Percentiles rank a stretch among this genome's conserved stretches.
Conservation (phyloP, 345 rosid genomes). For the Geranium rotundifolium region DNA sequence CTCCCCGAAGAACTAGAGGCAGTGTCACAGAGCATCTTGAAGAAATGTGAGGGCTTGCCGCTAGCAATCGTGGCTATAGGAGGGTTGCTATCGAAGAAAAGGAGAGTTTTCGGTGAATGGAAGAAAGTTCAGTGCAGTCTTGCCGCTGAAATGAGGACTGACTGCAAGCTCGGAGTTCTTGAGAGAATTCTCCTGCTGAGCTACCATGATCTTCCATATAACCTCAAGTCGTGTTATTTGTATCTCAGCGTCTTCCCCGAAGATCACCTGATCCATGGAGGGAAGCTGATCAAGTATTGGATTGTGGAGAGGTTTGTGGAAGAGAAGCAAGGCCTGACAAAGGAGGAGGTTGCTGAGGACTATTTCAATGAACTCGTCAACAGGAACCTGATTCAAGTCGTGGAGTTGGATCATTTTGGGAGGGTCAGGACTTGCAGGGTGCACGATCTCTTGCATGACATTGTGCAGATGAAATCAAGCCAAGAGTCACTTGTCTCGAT, state of each 20-base stretch:
- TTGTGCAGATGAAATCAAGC: constrained; percentile 4
- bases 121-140: constrained; percentile 7
- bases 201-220: constrained; percentile 8
- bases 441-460: constrained; percentile 7
- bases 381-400: constrained; percentile 9
- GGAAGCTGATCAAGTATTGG: constrained; percentile 11
- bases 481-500: constrained; percentile 4
- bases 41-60: constrained; percentile 16
- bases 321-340: not conserved
- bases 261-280: not conserved
- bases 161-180: not conserved
- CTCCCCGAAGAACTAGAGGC: constrained; percentile 7
- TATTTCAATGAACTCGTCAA: constrained; percentile 10
- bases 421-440: constrained; percentile 7
- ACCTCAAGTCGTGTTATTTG: constrained; percentile 12
- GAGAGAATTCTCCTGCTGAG: constrained; percentile 10
- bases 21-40: constrained; percentile 3
- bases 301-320: constrained; percentile 16
- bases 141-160: not conserved
- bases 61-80: constrained; percentile 5
- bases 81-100: constrained; percentile 3
- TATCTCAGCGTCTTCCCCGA: constrained; percentile 18
- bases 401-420: constrained; percentile 1
- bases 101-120: not conserved
- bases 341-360: constrained; percentile 11